Conservation (phyloP, 306 rosid species). For the Cicer yamashitae region DNA sequence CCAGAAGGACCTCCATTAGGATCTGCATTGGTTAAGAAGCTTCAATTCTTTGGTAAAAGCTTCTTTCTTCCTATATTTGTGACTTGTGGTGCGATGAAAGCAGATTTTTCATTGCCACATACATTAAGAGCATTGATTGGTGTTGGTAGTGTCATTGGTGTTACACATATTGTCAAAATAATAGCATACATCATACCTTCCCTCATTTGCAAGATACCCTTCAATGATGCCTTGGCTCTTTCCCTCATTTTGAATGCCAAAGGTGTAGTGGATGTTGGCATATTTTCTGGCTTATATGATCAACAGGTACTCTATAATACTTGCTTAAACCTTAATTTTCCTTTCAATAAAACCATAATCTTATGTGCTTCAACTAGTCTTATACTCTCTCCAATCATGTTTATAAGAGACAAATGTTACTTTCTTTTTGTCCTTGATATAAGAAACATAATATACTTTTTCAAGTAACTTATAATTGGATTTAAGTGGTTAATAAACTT, state of each 20-base stretch:
- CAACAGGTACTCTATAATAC: background rate
- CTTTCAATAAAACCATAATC: background rate
- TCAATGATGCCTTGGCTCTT: conserved; percentile 52
- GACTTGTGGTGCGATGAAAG: conserved; percentile 51
- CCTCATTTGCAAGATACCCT: conserved; percentile 46
- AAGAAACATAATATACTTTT: no score
- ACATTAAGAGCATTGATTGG: fast-evolving
- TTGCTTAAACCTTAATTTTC: conserved; percentile 14
- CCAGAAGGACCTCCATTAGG: conserved; percentile 81
- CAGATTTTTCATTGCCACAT: conserved; percentile 30
- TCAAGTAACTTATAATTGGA: no score
- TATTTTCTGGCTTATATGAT: conserved; percentile 20
- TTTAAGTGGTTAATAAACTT: no score
- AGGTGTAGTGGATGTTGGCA: conserved; percentile 55
- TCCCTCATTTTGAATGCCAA: conserved; percentile 55
- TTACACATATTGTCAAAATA: conserved; percentile 39
- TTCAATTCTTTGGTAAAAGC: conserved; percentile 46
- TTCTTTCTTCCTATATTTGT: conserved; percentile 63
- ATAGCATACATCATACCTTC: conserved; percentile 21
- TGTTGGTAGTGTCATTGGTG: background rate
- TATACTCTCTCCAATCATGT: no score
- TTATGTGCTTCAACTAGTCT: background rate
- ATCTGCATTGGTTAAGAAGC: conserved; percentile 56
- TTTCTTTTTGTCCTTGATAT: no score
- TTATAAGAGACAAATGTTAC: no score